Conservation (phyloP, 345 rosid genomes). For the Clausena lansium region DNA sequence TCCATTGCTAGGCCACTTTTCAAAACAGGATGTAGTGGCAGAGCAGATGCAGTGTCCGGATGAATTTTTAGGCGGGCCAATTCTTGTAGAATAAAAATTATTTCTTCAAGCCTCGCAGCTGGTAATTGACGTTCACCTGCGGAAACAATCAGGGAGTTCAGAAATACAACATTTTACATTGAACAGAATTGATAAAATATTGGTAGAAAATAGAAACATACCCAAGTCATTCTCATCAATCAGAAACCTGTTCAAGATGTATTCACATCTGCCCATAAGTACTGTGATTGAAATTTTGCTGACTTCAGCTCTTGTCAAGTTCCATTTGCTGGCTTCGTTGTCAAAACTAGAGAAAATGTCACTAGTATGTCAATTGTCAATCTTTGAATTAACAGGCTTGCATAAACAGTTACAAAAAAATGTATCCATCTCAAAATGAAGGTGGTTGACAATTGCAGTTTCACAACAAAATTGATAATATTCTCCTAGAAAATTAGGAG, state of each 20-base stretch:
- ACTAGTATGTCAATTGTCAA: constrained; percentile 11
- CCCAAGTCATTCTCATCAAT: constrained; percentile 72
- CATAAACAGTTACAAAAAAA: neutral
- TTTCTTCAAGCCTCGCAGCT: constrained; percentile 78
- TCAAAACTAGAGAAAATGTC: constrained; percentile 42
- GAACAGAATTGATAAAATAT: neutral
- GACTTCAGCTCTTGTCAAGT: constrained; percentile 61
- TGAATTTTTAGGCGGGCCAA: constrained; percentile 60
- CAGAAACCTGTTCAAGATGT: constrained; percentile 68
- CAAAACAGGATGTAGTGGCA: constrained; percentile 58
- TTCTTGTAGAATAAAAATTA: constrained; percentile 58
- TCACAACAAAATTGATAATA: neutral
- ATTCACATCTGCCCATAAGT: constrained; percentile 71
- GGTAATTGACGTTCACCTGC: constrained; percentile 78
- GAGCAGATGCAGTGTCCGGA: constrained; percentile 60
- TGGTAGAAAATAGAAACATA: constrained; percentile 22
- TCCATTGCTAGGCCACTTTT: constrained; percentile 44
- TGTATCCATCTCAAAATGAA: neutral
- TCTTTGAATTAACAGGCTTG: constrained; percentile 3
- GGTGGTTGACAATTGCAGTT: neutral
- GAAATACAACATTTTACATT: neutral
- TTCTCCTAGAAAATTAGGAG: neutral
- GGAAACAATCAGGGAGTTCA: constrained; percentile 8
- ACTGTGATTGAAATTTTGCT: constrained; percentile 64
- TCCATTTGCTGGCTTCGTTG: constrained; percentile 52